Base-by-base conservation (phyloP, 768 basidiomycete genomes). In the Collybiopsis luxurians region DNA sequence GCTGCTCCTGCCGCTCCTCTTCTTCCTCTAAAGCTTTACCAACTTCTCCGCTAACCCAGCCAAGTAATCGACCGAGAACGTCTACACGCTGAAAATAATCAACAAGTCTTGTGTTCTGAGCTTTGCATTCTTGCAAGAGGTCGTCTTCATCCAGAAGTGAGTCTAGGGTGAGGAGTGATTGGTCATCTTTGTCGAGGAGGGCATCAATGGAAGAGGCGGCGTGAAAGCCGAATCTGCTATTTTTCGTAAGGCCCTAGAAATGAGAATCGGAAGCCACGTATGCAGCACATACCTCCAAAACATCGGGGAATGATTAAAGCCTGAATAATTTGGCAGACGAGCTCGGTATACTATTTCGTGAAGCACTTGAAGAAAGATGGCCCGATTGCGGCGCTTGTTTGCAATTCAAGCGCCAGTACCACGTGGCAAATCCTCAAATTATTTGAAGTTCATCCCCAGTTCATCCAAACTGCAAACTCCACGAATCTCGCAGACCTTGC, bases 131-230 rank as follows among this genome's bases (percentile, higher is more conserved):
- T 71, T 92, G 90, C 55, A 98, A 76, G 44, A 98, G 78, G 69
- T 98, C 95, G 67, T 92, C 89, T 73, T 97, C 93, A 73, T 94
- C 93, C 55, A 98, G 80, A 58, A 98, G 87, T 40, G 91, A 86
- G 70, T 97, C 95, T 40, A 98, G 53, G 28, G 40, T 54, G 19
- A 54, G 28, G 53, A 54, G 83, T 48, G 86, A 81, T 61, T 92
- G 87, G 66, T 92, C 90, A 63, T 94, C 92, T 75, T 92, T 88
- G 80, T 92, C 89, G 59, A 97, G 83, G 58, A 97, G 81, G 65
- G 83, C 83, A 82, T 97, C 94, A 72, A 97, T 92, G 58, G 87
- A 79, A 54, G 91, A 92, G 54, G 86, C 87, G 80, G 91, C 90
- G 71, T 90, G 86, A 75, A 93, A 92, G 64, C 90, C 90, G 77